Base-by-base conservation (phyloP, 2,329 filamentous ascomycete genomes). In the Ascochyta pisi region DNA sequence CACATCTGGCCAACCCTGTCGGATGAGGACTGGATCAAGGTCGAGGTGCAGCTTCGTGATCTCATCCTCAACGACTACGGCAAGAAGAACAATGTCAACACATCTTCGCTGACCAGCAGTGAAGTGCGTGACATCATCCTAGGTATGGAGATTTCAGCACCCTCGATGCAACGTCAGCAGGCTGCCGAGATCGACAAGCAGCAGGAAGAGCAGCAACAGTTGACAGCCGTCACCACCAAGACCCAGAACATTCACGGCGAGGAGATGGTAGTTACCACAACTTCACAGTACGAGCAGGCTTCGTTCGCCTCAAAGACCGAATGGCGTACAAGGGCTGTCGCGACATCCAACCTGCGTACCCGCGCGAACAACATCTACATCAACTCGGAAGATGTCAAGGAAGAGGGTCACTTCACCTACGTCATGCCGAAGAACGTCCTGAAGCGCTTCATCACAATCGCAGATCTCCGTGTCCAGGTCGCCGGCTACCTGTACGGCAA, bases 31-130 rank as follows among this genome's bases (percentile, higher is more conserved):
- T 99, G 95, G 95, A 95, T 99, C 78, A 97, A 97, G 85, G 92
- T 99, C n/a, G 95, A 99, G 82, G 92, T 92, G 41, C 91, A 96
- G 73, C 82, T 99, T 38, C 89, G 95, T 75, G 95, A 99, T 81
- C 81, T 99, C 63, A 99, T 99, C 69, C 75, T 99, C 65, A 97
- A 98, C 66, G 95, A 99, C 74, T 99, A 99, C 74, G 95, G 95
- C 73, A 99, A 98, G 86, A 99, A 99, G 85, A 99, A 99, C 82
- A 99, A 98, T 67, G 95, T 99, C 81, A 99, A 99, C 69, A 94
- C 95, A 12, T 96, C 96, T 15, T 96, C 92, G 75, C 83, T 99
- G 78, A 99, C 95, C 1, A 96, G 88, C 73, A 96, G 91, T 69
- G 95, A 99, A 85, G 95, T 99, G 46, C 89, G 95, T 68, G 95